A percentile compares a stretch with the other conserved stretches of the same genome.
Evolutionary conservation across 2,329 filamentous ascomycete species (phyloP).

Genomic region (Parascedosporium putredinis): DNA sequence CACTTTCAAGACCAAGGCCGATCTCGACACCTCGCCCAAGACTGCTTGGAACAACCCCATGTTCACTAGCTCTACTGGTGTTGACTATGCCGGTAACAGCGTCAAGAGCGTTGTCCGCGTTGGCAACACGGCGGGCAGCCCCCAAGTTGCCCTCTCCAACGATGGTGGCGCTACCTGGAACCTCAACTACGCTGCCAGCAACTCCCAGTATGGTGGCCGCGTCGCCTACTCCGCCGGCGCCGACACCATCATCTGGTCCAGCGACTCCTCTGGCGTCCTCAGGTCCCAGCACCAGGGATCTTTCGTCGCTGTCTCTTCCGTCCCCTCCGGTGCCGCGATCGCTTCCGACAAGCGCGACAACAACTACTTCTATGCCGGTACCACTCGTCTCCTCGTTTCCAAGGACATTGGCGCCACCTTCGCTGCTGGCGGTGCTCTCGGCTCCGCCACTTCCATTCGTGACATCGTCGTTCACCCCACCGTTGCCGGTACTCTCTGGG

Average conservation of each 20-base stretch:
- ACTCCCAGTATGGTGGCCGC: conserved; percentile 29
- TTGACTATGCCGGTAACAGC: conserved; percentile 39
- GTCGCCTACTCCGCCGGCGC: conserved; percentile 41
- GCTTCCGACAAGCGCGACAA: conserved; percentile 44
- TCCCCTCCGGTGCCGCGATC: conserved; percentile 35
- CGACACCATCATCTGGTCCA: conserved; percentile 38
- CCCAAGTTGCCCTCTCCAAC: conserved; percentile 35
- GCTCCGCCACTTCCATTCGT: conserved; percentile 35
- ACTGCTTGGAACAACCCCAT: conserved; percentile 35
- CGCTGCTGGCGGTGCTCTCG: conserved; percentile 23
- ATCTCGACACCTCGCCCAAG: conserved; percentile 30
- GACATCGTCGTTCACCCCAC: conserved; percentile 46
- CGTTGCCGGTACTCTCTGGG: conserved; percentile 48
- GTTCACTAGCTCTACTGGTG: conserved; percentile 33
- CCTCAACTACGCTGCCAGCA: conserved; percentile 34
- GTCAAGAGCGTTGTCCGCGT: conserved; percentile 36
- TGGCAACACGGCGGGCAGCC: conserved; percentile 31
- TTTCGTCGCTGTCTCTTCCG: conserved; percentile 33
- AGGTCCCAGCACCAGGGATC: conserved; percentile 28
- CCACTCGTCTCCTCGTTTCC: conserved; percentile 39
- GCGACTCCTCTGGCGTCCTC: conserved; percentile 28
- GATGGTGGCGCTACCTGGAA: conserved; percentile 42
- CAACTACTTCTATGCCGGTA: conserved; percentile 39
- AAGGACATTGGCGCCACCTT: conserved; percentile 37
- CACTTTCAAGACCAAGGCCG: conserved; percentile 27